These are phyloP conservation scores for Ramularia endophylla DNA, from an alignment of 2,329 filamentous ascomycete genomes.

Conservation along the genomic window DNA sequence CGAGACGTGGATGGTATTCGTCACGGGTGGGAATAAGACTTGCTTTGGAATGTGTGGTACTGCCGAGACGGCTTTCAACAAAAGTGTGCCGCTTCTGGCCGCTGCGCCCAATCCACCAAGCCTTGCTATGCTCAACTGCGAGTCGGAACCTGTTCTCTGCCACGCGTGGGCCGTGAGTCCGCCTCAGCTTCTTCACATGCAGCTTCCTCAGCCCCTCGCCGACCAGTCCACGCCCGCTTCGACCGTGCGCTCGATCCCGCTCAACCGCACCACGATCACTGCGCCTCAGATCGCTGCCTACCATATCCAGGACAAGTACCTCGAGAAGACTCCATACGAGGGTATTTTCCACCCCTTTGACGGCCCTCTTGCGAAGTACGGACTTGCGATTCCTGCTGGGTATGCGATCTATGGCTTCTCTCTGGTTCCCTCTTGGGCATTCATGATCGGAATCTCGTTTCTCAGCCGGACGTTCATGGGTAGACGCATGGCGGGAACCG, in stretches of 20 bases:
- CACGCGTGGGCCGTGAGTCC: conserved; percentile 64
- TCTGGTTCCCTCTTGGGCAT: conserved; percentile 61
- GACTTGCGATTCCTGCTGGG: conserved; percentile 57
- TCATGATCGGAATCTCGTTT: conserved; percentile 72
- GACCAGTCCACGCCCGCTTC: conserved; percentile 59
- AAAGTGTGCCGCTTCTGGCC: conserved; percentile 50
- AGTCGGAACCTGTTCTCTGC: conserved; percentile 67
- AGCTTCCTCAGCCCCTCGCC: conserved; percentile 53
- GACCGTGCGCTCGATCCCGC: conserved; percentile 57
- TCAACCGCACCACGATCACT: conserved; percentile 66
- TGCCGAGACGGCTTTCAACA: conserved; percentile 56
- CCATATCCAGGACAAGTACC: conserved; percentile 53
- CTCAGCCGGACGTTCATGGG: conserved; percentile 66
- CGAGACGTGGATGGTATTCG: conserved; percentile 70
- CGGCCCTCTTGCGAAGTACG: conserved; percentile 57
- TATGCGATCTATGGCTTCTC: conserved; percentile 61
- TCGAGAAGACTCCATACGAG: conserved; percentile 49
- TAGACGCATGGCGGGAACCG: conserved; percentile 6
- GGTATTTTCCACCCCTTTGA: conserved; percentile 73
- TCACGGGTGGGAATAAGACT: conserved; percentile 72
- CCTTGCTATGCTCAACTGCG: conserved; percentile 67
- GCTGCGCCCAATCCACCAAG: conserved; percentile 57
- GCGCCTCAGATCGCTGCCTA: conserved; percentile 58
- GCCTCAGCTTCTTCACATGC: conserved; percentile 60
- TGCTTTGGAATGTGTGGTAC: conserved; percentile 65